Base-by-base conservation (phyloP, 2,329 filamentous ascomycete genomes). In the Diaporthe nobilis region DNA sequence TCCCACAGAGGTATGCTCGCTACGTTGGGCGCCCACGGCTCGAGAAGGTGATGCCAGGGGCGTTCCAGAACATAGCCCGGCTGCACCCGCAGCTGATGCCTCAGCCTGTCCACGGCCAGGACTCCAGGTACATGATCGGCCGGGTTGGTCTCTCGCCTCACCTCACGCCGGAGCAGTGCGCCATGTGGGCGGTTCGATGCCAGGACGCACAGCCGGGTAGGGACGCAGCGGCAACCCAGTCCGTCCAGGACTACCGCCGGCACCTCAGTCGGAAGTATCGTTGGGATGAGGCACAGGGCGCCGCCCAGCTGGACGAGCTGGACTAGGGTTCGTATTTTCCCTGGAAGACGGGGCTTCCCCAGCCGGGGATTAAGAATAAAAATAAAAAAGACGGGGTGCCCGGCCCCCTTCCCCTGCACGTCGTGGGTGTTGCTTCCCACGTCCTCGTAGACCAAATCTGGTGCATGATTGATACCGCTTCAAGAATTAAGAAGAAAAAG, bases 71-170 rank as follows among this genome's bases (percentile, higher is more conserved):
- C 17, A 25, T 73, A 17, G 61, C 34, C 12, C 47, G 47, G 10
- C 47, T 73, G 5, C 58, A 73, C 25, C 71, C 71, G 13, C 58
- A 57, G 28, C 12, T 73, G 17, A 47, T 55, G 58, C n/a, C 25
- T 7, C 25, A 44, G 17, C 22, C 71, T 34, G 17, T 61, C 12
- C 37, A 39, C 25, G 58, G 47, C 9, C 34, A 57, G 49, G 61
- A n/a, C 6, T 47, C 58, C 39, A 61, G 37, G 71, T 73, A 57
- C 49, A 55, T 65, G 49, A 7, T 65, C 25, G 71, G 71, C 37
- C 49, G 49, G 25, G 25, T 60, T 10, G 71, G 71, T 20, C n/a
- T 73, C 20, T 20, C 12, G 42, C 49, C 60, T 7, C 37, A 73
- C 20, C 58, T 73, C 34, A 55, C 47, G 13, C 31, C 31, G 13